Base-by-base conservation (phyloP, 495 filamentous ascomycete genomes). In the Oleoguttula mirabilis region DNA sequence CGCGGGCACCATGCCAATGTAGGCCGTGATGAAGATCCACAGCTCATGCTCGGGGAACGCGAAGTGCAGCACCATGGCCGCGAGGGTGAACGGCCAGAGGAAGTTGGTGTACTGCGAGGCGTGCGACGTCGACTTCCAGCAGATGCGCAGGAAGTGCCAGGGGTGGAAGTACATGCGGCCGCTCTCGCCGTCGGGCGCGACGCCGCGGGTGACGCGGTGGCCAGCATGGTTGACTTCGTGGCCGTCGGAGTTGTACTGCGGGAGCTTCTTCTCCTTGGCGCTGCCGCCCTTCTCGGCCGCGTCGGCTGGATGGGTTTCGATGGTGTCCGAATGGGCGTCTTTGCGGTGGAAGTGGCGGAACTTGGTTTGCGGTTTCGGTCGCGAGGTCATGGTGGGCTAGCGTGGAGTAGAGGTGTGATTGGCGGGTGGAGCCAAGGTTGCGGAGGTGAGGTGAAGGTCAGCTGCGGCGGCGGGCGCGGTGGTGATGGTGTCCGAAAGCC, bases 1-100 rank as follows among this genome's bases (percentile, higher is more conserved):
- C 22, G 79, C 77, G 2, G 87, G 88, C 3, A 94, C 72, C 79
- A 96, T 95, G 37, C 78, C 80, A 25, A 84, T 69, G 35, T 84
- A 85, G 37, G 78, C 80, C 48, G 82, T 71, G 27, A 73, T 60
- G 61, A 85, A 87, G 14, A 83, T 67, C 52, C 52, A 55, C 7
- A 47, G 20, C 31, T 30, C 20, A 21, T 65, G 61, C 12, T 84
- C 70, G 0, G 71, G 70, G 19, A 69, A 69, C 21, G 69, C 71
- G 50, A 76, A 86, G 44, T 78, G 71, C 59, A 84, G 54, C 4
- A 62, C 71, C 39, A 87, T 70, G 3, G 80, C 82, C 21, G 72
- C 67, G 3, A 79, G 78, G 0, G 84, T 77, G 49, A 80, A 70
- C 1, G 82, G 82, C 82, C 81, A 84, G n/a, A 87, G 69, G 7